These are phyloP conservation scores for Fusarium secorum DNA, from an alignment of 2,329 filamentous ascomycete genomes.

Conservation along the genomic window DNA sequence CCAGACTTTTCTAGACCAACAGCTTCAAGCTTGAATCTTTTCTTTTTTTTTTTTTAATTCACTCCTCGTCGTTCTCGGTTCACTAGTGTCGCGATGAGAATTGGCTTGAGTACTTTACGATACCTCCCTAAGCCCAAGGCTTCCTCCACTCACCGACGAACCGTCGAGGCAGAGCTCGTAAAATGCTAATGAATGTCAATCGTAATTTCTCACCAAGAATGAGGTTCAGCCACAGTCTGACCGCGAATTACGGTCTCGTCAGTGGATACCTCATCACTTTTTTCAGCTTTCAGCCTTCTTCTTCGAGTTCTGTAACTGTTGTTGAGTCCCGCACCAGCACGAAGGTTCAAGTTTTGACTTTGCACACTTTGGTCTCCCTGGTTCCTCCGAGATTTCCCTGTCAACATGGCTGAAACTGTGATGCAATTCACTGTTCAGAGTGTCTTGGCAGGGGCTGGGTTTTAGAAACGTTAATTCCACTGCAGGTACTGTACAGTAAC, in stretches of 20 bases:
- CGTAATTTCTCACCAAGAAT: slow-evolving; percentile 6
- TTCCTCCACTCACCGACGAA: slow-evolving; percentile 1
- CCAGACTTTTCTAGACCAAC: slow-evolving; percentile 29
- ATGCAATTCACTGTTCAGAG: slow-evolving; percentile 27
- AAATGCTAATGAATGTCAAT: slow-evolving; percentile 1
- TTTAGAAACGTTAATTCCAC: slow-evolving; percentile 14
- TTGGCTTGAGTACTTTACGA: slow-evolving; percentile 13
- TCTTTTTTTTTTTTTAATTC: background rate
- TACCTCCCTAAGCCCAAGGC: background rate
- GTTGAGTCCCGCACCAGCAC: background rate
- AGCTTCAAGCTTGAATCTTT: slow-evolving; percentile 11
- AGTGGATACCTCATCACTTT: slow-evolving; percentile 9
- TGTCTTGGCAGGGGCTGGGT: slow-evolving; percentile 38
- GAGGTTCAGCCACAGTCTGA: slow-evolving; percentile 25
- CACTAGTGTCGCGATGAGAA: slow-evolving; percentile 19
- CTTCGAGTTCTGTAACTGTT: background rate
- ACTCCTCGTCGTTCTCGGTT: background rate
- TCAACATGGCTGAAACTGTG: slow-evolving; percentile 30
- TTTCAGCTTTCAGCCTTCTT: slow-evolving; percentile 4
- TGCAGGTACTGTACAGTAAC: background rate
- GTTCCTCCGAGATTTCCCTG: background rate
- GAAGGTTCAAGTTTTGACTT: background rate
- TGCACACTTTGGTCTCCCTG: background rate
- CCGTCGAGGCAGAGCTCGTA: background rate
- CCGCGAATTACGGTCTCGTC: background rate